These are phyloP conservation scores for Ganoderma meredithae DNA, from an alignment of 1,284 basidiomycete species.

Conservation along the genomic window DNA sequence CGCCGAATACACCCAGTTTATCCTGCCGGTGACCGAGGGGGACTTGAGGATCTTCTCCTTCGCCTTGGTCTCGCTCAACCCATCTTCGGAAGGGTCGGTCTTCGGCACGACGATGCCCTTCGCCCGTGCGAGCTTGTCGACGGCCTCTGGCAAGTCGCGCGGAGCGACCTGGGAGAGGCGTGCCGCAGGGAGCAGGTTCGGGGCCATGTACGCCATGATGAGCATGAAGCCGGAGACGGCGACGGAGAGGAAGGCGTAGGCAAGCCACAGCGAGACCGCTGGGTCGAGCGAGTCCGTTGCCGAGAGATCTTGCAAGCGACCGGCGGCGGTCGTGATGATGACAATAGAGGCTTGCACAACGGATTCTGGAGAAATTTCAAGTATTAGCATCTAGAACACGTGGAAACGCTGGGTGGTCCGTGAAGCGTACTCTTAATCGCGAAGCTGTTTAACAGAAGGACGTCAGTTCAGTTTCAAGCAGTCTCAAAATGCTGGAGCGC, in stretches of 20 bases:
- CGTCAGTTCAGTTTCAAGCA: background rate
- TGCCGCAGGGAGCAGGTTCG: slow-evolving; percentile 47
- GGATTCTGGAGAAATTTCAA: slow-evolving; percentile 39
- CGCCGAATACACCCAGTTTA: slow-evolving; percentile 41
- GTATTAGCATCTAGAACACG: slow-evolving; percentile 6
- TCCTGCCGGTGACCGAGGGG: slow-evolving; percentile 32
- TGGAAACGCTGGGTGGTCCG: background rate
- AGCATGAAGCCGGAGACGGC: slow-evolving; percentile 49
- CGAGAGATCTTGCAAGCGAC: slow-evolving; percentile 51
- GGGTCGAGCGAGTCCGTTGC: slow-evolving; percentile 48
- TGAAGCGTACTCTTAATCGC: slow-evolving; percentile 48
- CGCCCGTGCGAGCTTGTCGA: slow-evolving; percentile 41
- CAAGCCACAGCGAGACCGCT: slow-evolving; percentile 52
- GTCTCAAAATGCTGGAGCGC: slow-evolving; percentile 12
- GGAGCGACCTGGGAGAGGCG: slow-evolving; percentile 50
- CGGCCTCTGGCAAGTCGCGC: slow-evolving; percentile 41
- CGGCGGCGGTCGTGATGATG: slow-evolving; percentile 53
- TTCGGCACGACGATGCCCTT: slow-evolving; percentile 36
- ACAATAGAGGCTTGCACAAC: slow-evolving; percentile 54
- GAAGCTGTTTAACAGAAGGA: slow-evolving; percentile 37
- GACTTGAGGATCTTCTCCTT: slow-evolving; percentile 46
- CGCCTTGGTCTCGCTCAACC: slow-evolving; percentile 31
- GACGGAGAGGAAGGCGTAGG: slow-evolving; percentile 50
- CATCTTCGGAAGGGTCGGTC: slow-evolving; percentile 35
- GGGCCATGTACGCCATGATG: slow-evolving; percentile 41